phyloP scores from a whole-genome alignment of 768 basidiomycete species.

The Boletus edulis region DNA sequence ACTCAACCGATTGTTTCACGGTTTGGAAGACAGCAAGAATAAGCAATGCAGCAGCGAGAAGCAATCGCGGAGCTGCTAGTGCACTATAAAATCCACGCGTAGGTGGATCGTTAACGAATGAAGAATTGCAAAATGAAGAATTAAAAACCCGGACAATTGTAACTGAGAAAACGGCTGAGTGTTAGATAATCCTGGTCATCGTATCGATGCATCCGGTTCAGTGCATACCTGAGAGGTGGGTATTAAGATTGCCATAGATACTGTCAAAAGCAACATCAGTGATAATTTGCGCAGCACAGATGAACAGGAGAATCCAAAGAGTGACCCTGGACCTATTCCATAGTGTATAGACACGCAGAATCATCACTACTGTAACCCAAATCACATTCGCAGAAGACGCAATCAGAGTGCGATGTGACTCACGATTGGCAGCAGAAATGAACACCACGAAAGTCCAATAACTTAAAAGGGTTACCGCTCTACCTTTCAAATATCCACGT shows the following conservation, averaged over 20 bases:
- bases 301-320: neutral
- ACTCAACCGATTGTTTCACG: neutral
- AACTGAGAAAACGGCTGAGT: neutral
- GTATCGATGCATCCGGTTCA: neutral
- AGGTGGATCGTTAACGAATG: neutral
- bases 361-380: neutral
- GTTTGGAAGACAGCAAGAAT: neutral
- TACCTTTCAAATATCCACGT: neutral
- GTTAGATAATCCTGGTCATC: too few species aligned
- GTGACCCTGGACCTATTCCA: neutral
- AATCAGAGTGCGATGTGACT: neutral
- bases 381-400: neutral
- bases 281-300: neutral
- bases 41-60: neutral
- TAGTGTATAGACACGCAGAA: neutral
- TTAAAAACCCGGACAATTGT: neutral
- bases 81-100: neutral
- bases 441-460: neutral
- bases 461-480: accelerated
- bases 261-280: neutral
- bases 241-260: neutral
- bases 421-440: neutral
- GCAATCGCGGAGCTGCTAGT: neutral
- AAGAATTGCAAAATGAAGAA: neutral
- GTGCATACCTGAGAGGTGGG: neutral